These are phyloP conservation scores for Phytophthora pinifolia DNA, from an alignment of 352 stramenopile genomes.

Conservation along the genomic window DNA sequence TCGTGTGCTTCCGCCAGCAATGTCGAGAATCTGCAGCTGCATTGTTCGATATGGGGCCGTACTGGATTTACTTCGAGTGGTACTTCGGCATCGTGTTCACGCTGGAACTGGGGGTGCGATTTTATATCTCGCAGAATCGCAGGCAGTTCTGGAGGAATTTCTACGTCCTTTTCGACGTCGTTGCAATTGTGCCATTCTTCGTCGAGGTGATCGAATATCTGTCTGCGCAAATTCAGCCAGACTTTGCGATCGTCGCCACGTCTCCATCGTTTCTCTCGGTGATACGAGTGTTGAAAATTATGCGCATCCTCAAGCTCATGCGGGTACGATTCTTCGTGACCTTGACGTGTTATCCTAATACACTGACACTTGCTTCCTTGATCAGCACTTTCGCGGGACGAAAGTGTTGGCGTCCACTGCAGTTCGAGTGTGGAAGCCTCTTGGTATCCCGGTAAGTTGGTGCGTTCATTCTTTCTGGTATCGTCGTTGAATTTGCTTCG, in stretches of 20 bases:
- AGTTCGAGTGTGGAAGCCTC: conserved; percentile 49
- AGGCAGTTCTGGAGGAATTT: conserved; percentile 47
- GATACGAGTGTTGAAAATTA: conserved; percentile 69
- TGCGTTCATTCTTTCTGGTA: not conserved
- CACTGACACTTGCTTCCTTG: not conserved
- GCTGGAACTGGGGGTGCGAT: conserved; percentile 55
- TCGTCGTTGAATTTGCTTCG: not conserved
- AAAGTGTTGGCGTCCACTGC: conserved; percentile 67
- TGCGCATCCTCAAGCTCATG: conserved; percentile 75
- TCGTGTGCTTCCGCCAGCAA: conserved; percentile 58
- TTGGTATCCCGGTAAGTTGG: conserved; percentile 60
- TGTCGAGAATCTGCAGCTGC: conserved; percentile 34
- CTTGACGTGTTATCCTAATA: not conserved
- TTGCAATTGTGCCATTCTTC: conserved; percentile 66
- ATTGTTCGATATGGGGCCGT: conserved; percentile 61
- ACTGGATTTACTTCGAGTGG: conserved; percentile 83
- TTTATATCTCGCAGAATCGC: conserved; percentile 46
- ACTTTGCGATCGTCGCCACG: conserved; percentile 64
- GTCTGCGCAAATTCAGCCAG: conserved; percentile 31
- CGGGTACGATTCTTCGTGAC: conserved; percentile 29
- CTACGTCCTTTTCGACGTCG: conserved; percentile 67
- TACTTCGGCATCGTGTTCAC: conserved; percentile 59
- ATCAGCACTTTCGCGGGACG: conserved; percentile 63
- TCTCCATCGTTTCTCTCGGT: conserved; percentile 64
- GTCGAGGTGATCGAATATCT: conserved; percentile 48